Evolutionary conservation across 2,329 filamentous ascomycete genomes (phyloP).

Genomic region (Aspergillus sp.): DNA sequence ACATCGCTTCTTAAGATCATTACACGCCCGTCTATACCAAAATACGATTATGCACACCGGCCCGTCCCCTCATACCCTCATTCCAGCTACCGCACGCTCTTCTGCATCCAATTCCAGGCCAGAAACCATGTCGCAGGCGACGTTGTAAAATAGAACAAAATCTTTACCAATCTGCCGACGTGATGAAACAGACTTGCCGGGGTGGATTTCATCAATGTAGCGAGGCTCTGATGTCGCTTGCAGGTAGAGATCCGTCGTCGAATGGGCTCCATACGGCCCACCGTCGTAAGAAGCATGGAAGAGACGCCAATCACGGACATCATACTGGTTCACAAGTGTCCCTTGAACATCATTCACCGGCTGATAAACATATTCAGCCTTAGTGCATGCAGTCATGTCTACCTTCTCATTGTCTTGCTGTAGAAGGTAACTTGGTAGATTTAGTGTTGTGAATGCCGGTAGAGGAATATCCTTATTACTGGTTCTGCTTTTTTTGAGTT

Average conservation of each 20-base stretch:
- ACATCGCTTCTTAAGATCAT: too few relatives aligned
- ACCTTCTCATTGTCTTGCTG: not conserved
- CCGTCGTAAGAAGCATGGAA: slow-evolving; percentile 33
- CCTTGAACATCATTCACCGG: slow-evolving; percentile 30
- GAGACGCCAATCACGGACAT: slow-evolving; percentile 33
- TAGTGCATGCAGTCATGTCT: slow-evolving; percentile 4
- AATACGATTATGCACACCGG: not conserved
- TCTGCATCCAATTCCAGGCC: slow-evolving; percentile 22
- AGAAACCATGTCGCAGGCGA: slow-evolving; percentile 41
- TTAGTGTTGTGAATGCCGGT: slow-evolving; percentile 33
- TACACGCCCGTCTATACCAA: not conserved
- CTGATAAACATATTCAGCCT: slow-evolving; percentile 37
- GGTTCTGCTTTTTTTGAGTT: slow-evolving; percentile 19
- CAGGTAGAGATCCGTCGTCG: slow-evolving; percentile 33
- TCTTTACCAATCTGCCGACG: slow-evolving; percentile 19
- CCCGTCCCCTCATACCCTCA: not conserved
- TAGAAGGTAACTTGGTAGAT: slow-evolving; percentile 28
- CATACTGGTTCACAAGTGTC: slow-evolving; percentile 31
- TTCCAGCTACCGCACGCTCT: not conserved
- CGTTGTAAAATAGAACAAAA: slow-evolving; percentile 38
- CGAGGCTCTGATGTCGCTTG: slow-evolving; percentile 18
- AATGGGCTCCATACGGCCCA: slow-evolving; percentile 32
- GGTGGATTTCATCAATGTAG: too few relatives aligned
- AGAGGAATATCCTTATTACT: slow-evolving; percentile 18
- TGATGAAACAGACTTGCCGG: not conserved